Conservation (phyloP, 1,284 basidiomycete genomes). For the Heliocybe sulcata region DNA sequence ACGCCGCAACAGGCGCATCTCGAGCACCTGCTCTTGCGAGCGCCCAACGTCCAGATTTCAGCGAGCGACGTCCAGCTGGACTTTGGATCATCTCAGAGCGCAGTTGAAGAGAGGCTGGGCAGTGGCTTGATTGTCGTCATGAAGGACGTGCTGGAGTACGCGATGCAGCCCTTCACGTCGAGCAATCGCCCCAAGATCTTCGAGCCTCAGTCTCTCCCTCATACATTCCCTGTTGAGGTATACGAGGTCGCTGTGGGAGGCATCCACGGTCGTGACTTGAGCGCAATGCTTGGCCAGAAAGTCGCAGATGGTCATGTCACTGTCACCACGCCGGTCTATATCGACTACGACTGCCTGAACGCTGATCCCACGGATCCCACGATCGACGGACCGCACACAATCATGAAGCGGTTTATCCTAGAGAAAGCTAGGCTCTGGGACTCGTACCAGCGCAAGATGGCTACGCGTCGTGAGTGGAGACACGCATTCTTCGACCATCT, state of each 20-base stretch:
- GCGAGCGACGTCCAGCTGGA: conserved; percentile 21
- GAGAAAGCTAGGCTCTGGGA: neutral
- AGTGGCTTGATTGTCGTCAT: conserved; percentile 17
- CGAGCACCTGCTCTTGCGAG: conserved; percentile 29
- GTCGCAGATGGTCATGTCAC: neutral
- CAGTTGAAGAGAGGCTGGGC: conserved; percentile 11
- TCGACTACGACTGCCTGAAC: neutral
- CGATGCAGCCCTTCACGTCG: conserved; percentile 23
- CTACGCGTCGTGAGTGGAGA: neutral
- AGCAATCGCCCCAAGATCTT: conserved; percentile 8
- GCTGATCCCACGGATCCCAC: neutral
- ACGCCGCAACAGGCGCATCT: conserved; percentile 24
- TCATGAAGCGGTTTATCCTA: neutral
- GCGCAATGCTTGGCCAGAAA: neutral
- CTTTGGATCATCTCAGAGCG: conserved; percentile 6
- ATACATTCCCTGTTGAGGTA: neutral
- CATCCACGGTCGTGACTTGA: neutral
- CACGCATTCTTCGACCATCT: neutral
- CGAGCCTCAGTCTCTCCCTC: conserved; percentile 4
- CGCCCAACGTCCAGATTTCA: conserved; percentile 31
- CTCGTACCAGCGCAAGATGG: neutral
- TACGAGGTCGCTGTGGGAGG: neutral
- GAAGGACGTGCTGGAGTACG: conserved; percentile 15
- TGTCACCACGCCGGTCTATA: neutral
- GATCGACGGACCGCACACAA: neutral